These are phyloP conservation scores for Verticillium zaregamsianum DNA, from an alignment of 2,329 filamentous ascomycete genomes.

Conservation along the genomic window DNA sequence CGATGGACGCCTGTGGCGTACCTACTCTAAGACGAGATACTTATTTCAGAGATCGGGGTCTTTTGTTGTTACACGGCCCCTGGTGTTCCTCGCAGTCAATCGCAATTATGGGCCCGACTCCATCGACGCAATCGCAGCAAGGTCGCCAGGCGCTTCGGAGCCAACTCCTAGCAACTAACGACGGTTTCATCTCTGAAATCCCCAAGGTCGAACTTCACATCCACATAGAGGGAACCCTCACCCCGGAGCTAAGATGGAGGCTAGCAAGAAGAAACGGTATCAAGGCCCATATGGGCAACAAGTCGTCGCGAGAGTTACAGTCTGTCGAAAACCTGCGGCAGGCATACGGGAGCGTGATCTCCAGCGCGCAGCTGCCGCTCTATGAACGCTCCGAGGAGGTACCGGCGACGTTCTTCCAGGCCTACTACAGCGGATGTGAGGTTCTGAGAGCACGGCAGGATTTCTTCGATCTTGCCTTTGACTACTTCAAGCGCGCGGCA, in stretches of 20 bases:
- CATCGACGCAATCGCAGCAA: not conserved
- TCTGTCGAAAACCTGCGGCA: conserved; percentile 49
- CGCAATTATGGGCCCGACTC: not conserved
- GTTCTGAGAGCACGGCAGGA: conserved; percentile 61
- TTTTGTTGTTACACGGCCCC: no score
- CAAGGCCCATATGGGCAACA: conserved; percentile 41
- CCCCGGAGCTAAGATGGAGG: conserved; percentile 64
- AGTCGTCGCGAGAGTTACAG: conserved; percentile 61
- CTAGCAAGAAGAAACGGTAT: conserved; percentile 66
- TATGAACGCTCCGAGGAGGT: not conserved
- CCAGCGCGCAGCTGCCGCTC: conserved; percentile 17
- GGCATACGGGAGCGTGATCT: conserved; percentile 64
- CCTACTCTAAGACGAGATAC: no score
- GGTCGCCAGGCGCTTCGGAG: not conserved
- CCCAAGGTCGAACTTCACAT: conserved; percentile 83
- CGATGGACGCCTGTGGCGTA: no score
- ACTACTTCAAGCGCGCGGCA: conserved; percentile 64
- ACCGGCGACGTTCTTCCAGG: conserved; percentile 72
- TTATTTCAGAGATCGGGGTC: no score
- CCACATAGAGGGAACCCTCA: conserved; percentile 73
- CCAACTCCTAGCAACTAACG: conserved; percentile 29
- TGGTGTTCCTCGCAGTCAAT: not conserved
- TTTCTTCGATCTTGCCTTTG: conserved; percentile 68
- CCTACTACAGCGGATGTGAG: conserved; percentile 74
- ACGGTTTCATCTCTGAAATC: conserved; percentile 58